Conservation (phyloP, 331 rosid species). For the Arachis monticola region DNA sequence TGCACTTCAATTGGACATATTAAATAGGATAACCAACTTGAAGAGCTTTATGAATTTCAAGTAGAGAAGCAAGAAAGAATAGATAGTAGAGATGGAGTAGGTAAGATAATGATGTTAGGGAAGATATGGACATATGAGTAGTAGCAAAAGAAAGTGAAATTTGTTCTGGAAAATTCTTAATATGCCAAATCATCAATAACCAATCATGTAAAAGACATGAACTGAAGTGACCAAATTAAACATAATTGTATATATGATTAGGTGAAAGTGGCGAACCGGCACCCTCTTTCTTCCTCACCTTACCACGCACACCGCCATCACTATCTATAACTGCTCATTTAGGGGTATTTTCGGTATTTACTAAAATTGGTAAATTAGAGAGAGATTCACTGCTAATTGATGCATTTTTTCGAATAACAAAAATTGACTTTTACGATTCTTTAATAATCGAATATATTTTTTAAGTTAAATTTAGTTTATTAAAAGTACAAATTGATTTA, state of each 20-base stretch:
- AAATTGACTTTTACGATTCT: no score
- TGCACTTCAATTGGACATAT: no score
- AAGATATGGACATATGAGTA: not conserved
- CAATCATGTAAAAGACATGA: constrained; percentile 7
- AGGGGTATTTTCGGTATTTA: no score
- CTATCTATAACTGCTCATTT: no score
- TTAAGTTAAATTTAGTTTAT: no score
- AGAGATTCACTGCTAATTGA: no score
- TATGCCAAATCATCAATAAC: not conserved
- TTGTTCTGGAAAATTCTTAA: not conserved
- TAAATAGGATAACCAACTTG: no score
- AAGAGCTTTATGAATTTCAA: not conserved
- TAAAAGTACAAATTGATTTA: no score
- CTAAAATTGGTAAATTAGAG: no score
- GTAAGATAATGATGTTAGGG: not conserved
- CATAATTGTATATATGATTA: not conserved
- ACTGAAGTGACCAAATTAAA: not conserved
- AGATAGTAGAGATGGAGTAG: not conserved
- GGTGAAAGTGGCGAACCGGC: constrained; percentile 11
- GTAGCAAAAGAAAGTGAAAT: not conserved
- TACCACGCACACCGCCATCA: no score
- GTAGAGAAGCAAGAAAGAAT: not conserved
- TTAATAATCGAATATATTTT: no score
- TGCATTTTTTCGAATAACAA: no score
- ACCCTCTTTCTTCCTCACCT: not conserved